phyloP scores from a whole-genome alignment of 2,329 filamentous ascomycete genomes.

The Talaromyces sp. region DNA sequence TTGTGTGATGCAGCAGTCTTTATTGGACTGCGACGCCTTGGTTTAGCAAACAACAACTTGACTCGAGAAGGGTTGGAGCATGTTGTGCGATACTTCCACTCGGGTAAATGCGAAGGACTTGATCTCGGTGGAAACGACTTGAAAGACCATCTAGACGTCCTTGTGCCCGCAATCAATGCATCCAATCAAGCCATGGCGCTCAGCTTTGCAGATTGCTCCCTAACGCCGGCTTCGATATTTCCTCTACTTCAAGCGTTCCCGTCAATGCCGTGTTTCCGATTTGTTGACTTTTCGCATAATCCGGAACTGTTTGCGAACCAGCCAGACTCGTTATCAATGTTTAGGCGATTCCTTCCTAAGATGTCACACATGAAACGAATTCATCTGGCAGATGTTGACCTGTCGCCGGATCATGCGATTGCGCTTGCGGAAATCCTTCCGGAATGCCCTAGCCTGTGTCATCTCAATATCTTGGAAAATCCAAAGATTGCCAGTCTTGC shows the following conservation, averaged over 20 bases:
- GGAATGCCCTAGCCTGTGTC: conserved; percentile 74
- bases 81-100: conserved; percentile 69
- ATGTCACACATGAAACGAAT: conserved; percentile 74
- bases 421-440: conserved; percentile 85
- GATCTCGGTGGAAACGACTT: conserved; percentile 84
- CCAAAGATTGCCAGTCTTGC: conserved; percentile 58
- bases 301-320: conserved; percentile 69
- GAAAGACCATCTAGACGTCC: conserved; percentile 47
- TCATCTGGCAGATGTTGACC: conserved; percentile 77
- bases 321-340: conserved; percentile 67
- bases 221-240: conserved; percentile 68
- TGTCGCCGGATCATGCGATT: conserved; percentile 85
- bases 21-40: conserved; percentile 72
- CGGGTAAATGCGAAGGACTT: conserved; percentile 76
- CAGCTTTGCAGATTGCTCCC: conserved; percentile 78
- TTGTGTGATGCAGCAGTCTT: conserved; percentile 79
- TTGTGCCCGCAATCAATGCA: conserved; percentile 32
- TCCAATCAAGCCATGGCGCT: conserved; percentile 68
- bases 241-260: conserved; percentile 70
- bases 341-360: conserved; percentile 81
- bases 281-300: conserved; percentile 91
- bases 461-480: conserved; percentile 85
- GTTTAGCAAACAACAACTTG: conserved; percentile 77
- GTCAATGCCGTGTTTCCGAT: conserved; percentile 69
- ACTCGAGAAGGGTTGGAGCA: conserved; percentile 69